Conservation (phyloP, 2,329 filamentous ascomycete species). For the Akanthomyces uredinophilus region DNA sequence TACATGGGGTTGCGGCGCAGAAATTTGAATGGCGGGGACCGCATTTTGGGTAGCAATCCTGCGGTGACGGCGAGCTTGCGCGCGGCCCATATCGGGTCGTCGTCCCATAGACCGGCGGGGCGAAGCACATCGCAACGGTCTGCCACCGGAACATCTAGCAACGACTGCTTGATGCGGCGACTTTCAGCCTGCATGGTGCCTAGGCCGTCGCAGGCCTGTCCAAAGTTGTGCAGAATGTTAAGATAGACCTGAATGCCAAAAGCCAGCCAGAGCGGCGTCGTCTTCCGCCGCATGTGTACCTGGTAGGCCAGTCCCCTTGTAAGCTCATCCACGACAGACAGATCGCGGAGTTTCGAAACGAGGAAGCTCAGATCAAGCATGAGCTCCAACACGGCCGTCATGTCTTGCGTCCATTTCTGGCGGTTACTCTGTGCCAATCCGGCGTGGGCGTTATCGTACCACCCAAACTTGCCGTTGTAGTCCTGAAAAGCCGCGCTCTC, state of each 20-base stretch:
- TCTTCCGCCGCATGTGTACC: background rate
- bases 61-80: background rate
- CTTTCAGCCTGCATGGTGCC: slow-evolving; percentile 15
- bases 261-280: slow-evolving; percentile 16
- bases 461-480: slow-evolving; percentile 21
- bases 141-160: slow-evolving; percentile 15
- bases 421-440: background rate
- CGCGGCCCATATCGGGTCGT: slow-evolving; percentile 14
- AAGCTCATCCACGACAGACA: slow-evolving; percentile 20
- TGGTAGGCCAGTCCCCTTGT: slow-evolving; percentile 12
- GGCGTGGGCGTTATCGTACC: slow-evolving; percentile 17
- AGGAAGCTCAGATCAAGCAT: slow-evolving; percentile 17
- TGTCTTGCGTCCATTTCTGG: slow-evolving; percentile 17
- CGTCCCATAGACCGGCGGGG: slow-evolving; percentile 16
- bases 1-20: slow-evolving; percentile 20
- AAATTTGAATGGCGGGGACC: slow-evolving; percentile 15
- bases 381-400: slow-evolving; percentile 15
- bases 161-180: slow-evolving; percentile 17
- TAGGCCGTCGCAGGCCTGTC: background rate
- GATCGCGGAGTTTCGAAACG: background rate
- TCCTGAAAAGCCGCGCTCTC: background rate
- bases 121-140: slow-evolving; percentile 1
- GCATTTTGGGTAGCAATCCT: background rate
- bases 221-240: slow-evolving; percentile 18
- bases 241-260: slow-evolving; percentile 20